phyloP scores from a whole-genome alignment of 129 eudicot genomes.

The Pseudognaphalium luteoalbum region DNA sequence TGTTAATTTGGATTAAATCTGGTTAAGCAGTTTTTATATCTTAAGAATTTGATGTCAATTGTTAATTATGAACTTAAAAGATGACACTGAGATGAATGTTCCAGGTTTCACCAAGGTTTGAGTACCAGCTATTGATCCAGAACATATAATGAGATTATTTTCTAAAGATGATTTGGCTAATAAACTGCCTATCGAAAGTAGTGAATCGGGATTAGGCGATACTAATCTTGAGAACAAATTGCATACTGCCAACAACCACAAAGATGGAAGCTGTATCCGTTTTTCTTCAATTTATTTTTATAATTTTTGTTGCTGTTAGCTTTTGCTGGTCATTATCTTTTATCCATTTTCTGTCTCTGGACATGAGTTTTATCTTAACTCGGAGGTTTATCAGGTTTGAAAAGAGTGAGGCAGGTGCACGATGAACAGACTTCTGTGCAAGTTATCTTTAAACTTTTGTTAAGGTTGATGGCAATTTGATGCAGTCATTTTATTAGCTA shows the following conservation, averaged over 20 bases:
- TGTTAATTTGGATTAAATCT: too few species aligned
- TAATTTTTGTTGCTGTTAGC: neutral
- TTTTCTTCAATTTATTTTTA: neutral
- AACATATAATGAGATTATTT: slow-evolving; percentile 16
- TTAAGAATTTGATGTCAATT: neutral
- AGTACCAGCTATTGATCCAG: neutral
- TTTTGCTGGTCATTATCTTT: neutral
- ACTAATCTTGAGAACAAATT: neutral
- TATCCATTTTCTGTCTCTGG: neutral
- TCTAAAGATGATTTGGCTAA: neutral
- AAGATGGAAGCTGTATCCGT: slow-evolving; percentile 13
- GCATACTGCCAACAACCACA: slow-evolving; percentile 17
- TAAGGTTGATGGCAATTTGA: slow-evolving; percentile 34
- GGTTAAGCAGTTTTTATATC: too few species aligned
- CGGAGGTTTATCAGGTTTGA: slow-evolving; percentile 20
- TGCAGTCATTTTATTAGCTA: neutral
- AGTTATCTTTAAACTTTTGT: slow-evolving; percentile 21
- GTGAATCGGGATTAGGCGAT: slow-evolving; percentile 13
- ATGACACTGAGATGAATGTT: neutral
- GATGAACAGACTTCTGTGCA: slow-evolving; percentile 37
- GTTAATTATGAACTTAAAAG: neutral
- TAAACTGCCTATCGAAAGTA: neutral
- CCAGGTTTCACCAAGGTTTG: slow-evolving; percentile 4
- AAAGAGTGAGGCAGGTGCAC: slow-evolving; percentile 19
- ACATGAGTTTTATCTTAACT: slow-evolving; percentile 5